A percentile compares a stretch with the other conserved stretches of the same genome.
Evolutionary conservation across 306 rosid genomes (phyloP).

Genomic region (Sicyos edulis): DNA sequence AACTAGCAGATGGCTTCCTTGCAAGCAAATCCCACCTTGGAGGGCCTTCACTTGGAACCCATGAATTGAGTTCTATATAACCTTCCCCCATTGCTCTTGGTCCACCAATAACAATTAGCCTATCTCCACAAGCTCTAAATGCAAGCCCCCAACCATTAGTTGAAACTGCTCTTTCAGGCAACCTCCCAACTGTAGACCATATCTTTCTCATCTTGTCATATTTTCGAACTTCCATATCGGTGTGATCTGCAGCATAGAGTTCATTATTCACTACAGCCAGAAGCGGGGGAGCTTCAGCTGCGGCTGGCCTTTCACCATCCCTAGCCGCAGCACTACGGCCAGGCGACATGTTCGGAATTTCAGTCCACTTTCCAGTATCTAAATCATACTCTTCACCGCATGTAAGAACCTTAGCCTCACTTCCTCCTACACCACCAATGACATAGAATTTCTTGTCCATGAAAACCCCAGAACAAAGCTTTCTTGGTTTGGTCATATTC

Average conservation of each 20-base stretch:
- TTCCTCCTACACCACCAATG: constrained; percentile 81
- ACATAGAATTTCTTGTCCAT: constrained; percentile 78
- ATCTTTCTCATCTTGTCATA: constrained; percentile 45
- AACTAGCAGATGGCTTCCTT: constrained; percentile 58
- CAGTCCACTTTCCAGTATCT: constrained; percentile 62
- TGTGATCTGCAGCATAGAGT: constrained; percentile 76
- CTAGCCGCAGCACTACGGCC: constrained; percentile 42
- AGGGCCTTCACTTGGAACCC: constrained; percentile 93
- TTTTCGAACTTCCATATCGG: constrained; percentile 78
- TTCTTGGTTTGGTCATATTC: constrained; percentile 66
- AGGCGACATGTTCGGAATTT: constrained; percentile 81
- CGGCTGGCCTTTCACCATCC: constrained; percentile 51
- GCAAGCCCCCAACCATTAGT: constrained; percentile 99
- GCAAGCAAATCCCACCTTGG: constrained; percentile 79
- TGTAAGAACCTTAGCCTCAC: constrained; percentile 49
- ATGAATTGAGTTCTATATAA: constrained; percentile 74
- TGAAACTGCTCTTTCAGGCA: constrained; percentile 72
- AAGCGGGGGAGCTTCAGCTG: constrained; percentile 83
- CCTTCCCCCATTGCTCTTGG: constrained; percentile 69
- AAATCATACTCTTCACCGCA: constrained; percentile 85
- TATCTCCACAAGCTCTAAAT: constrained; percentile 79
- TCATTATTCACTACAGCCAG: constrained; percentile 80
- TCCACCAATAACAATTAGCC: constrained; percentile 89
- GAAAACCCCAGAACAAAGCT: constrained; percentile 89
- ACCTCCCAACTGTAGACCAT: constrained; percentile 66